Conservation (phyloP, 805 yeast species). For the Zygoascus biomembranicola region DNA sequence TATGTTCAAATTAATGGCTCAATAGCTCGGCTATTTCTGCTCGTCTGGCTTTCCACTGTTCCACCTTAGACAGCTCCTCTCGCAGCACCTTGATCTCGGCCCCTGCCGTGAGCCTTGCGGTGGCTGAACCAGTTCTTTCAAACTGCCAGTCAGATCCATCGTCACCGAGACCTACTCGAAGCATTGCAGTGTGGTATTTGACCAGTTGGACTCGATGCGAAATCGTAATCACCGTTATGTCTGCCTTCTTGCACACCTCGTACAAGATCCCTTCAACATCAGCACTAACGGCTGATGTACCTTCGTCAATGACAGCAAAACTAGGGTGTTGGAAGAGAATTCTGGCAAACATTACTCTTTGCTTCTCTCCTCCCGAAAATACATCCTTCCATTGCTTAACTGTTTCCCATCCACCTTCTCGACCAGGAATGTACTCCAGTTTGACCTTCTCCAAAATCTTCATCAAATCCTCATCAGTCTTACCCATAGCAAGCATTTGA, state of each 20-base stretch:
- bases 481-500: conserved; percentile 67
- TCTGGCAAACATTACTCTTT: conserved; percentile 81
- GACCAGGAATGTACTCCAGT: conserved; percentile 65
- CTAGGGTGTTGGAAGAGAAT: conserved; percentile 71
- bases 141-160: conserved; percentile 42
- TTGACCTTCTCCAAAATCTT: conserved; percentile 67
- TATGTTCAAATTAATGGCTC: neutral
- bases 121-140: conserved; percentile 57
- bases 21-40: conserved; percentile 43
- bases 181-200: conserved; percentile 72
- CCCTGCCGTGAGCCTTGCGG: conserved; percentile 59
- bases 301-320: conserved; percentile 81
- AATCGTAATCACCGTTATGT: conserved; percentile 71
- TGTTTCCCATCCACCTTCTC: conserved; percentile 45
- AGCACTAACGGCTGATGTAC: conserved; percentile 86
- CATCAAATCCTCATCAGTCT: conserved; percentile 59
- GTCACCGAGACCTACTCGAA: conserved; percentile 56
- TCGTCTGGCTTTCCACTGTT: conserved; percentile 52
- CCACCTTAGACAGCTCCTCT: conserved; percentile 49
- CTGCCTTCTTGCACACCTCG: conserved; percentile 59
- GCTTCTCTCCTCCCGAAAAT: conserved; percentile 95
- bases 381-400: conserved; percentile 77
- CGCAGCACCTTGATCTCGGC: conserved; percentile 66
- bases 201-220: conserved; percentile 76
- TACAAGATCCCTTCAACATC: conserved; percentile 85